Base-by-base conservation (phyloP, 2,329 filamentous ascomycete genomes). In the Davidsoniella virescens region DNA sequence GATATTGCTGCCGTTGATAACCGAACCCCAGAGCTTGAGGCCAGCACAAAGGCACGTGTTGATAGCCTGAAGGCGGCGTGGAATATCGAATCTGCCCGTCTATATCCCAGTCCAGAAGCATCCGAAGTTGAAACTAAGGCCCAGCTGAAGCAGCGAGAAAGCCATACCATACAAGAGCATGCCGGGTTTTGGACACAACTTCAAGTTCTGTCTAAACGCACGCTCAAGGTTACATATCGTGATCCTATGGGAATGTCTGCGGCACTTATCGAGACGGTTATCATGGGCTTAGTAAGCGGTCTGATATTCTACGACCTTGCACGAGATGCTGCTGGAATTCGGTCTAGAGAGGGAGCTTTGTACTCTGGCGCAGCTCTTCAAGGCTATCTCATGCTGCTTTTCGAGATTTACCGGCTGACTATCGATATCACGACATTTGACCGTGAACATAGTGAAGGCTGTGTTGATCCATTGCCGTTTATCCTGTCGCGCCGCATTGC, bases 401-500 rank as follows among this genome's bases (percentile, higher is more conserved):
- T 84, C 54, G 84, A 88, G 61, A 79, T 77, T 0, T 88, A 85
- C 57, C 76, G 84, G 4, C 65, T 88, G 52, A 84, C 80, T 0
- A 72, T 82, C 46, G 84, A 88, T 55, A 84, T 88, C 12, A 75
- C 76, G 23, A 70, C 83, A 0, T 90, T 87, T 58, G 84, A 90
- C 57, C 77, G 84, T 50, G 84, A 88, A 59, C 72, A 77, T 29
- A 78, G 76, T 29, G 84, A 88, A 61, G 78, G 80, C 3, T 82
- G 84, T 17, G 80, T 85, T 16, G 74, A 76, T 29, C 75, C 84
- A 2, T 63, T 82, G 0, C 78, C 80, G 0, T 88, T 83, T 54
- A 68, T 88, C 1, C 59, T 86, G 1, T 86, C 82, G 16, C 70
- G 84, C 40, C 71, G 84, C 23, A 62, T 86, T 4, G 81, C 84